These are phyloP conservation scores for Solanum aculeatissimum DNA, from an alignment of 305 asterid species.

Conservation along the genomic window DNA sequence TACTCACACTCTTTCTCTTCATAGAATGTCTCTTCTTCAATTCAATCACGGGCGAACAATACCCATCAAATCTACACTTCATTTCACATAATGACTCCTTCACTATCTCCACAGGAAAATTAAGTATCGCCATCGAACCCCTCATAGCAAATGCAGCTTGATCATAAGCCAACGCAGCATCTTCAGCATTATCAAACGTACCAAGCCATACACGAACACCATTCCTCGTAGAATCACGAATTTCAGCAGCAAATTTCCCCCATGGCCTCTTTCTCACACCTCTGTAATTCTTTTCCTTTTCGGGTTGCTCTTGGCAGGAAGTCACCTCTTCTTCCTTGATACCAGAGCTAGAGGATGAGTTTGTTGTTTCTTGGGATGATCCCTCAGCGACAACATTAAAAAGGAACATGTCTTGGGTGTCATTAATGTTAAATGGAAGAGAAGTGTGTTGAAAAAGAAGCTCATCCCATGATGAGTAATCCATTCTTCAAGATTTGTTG, in stretches of 20 bases:
- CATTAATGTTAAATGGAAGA: conserved; percentile 54
- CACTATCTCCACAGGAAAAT: conserved; percentile 61
- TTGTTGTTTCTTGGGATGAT: conserved; percentile 2
- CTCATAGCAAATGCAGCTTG: conserved; percentile 69
- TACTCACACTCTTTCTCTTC: conserved; percentile 23
- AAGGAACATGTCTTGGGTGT: conserved; percentile 55
- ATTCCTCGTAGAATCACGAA: conserved; percentile 64
- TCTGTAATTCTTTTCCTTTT: conserved; percentile 30
- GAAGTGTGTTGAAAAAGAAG: conserved; percentile 5
- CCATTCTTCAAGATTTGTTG: conserved; percentile 11
- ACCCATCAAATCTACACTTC: conserved; percentile 41
- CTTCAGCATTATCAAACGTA: conserved; percentile 68
- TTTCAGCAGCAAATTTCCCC: conserved; percentile 80
- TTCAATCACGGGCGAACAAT: conserved; percentile 68
- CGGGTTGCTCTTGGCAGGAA: conserved; percentile 2
- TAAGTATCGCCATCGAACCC: conserved; percentile 54
- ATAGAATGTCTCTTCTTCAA: conserved; percentile 47
- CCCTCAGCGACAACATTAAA: conserved; percentile 32
- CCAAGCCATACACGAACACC: conserved; percentile 76
- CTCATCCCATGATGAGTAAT: conserved; percentile 19
- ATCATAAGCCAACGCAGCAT: conserved; percentile 70
- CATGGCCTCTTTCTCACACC: conserved; percentile 75
- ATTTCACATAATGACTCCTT: conserved; percentile 43
- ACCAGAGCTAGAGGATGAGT: neutral
- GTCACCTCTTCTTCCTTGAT: conserved; percentile 46